phyloP scores from a whole-genome alignment of 2,329 filamentous ascomycete species.

The Akanthomyces dipterigenus region DNA sequence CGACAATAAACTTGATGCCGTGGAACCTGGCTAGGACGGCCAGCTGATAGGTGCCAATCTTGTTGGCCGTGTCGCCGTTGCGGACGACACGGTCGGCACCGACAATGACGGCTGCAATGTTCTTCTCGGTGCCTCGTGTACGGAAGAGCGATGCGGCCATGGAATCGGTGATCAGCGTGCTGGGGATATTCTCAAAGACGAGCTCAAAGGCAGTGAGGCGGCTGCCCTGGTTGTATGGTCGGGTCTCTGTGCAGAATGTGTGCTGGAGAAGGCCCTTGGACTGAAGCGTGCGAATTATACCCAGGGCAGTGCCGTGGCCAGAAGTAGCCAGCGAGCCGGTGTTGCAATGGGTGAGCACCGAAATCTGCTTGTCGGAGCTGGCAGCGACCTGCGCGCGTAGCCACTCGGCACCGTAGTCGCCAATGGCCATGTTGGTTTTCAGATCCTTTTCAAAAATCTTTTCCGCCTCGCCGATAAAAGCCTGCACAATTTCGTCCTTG shows the following conservation, averaged over 20 bases:
- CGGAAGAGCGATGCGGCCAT: slow-evolving; percentile 86
- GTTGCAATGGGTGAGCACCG: slow-evolving; percentile 96
- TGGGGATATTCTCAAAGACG: slow-evolving; percentile 86
- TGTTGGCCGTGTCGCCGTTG: slow-evolving; percentile 97
- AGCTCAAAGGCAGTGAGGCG: slow-evolving; percentile 93
- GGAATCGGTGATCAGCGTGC: slow-evolving; percentile 88
- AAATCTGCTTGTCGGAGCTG: slow-evolving; percentile 46
- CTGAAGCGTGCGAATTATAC: slow-evolving; percentile 82
- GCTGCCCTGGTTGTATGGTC: slow-evolving; percentile 96
- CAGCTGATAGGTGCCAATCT: slow-evolving; percentile 91
- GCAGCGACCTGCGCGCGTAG: slow-evolving; percentile 55
- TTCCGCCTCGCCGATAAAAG: slow-evolving; percentile 76
- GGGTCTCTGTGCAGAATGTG: slow-evolving; percentile 93
- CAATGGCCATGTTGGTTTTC: slow-evolving; percentile 79
- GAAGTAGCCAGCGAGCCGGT: slow-evolving; percentile 95
- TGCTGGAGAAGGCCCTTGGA: slow-evolving; percentile 60
- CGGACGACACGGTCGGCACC: slow-evolving; percentile 92
- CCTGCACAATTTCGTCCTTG: slow-evolving; percentile 50
- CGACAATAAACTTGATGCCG: slow-evolving; percentile 88
- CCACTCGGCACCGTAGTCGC: slow-evolving; percentile 76
- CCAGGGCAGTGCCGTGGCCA: slow-evolving; percentile 92
- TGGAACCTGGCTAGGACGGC: slow-evolving; percentile 87
- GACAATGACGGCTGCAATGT: slow-evolving; percentile 82
- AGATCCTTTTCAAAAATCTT: slow-evolving; percentile 82
- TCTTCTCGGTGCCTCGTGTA: slow-evolving; percentile 52